These are phyloP conservation scores for Eucalyptus virginea DNA, from an alignment of 345 rosid genomes.

Conservation along the genomic window DNA sequence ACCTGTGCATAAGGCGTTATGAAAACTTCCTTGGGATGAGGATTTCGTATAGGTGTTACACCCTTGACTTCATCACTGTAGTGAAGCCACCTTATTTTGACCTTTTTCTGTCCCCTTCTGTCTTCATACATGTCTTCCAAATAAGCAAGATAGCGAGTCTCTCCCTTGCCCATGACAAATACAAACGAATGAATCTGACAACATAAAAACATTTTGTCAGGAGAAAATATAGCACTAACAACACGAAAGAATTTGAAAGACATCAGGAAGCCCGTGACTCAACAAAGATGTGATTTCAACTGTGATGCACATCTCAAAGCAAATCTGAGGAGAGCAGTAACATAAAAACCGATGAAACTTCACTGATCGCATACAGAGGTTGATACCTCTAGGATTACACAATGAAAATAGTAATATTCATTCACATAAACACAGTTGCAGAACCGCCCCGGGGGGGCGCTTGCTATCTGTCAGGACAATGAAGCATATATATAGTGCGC, in stretches of 20 bases:
- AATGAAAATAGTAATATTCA: neutral
- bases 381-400: neutral
- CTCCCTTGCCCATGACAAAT: conserved; percentile 85
- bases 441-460: neutral
- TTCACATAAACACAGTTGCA: neutral
- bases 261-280: neutral
- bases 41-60: conserved; percentile 47
- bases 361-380: neutral
- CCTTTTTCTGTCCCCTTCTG: conserved; percentile 87
- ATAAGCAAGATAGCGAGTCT: conserved; percentile 72
- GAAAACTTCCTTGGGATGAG: conserved; percentile 90
- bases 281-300: neutral
- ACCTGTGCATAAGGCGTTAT: conserved; percentile 90
- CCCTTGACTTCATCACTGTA: conserved; percentile 84
- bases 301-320: neutral
- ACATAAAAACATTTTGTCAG: neutral
- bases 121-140: conserved; percentile 99
- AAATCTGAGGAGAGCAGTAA: neutral
- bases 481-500: neutral
- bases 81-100: conserved; percentile 98
- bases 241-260: neutral
- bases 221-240: neutral
- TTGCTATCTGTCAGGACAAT: neutral
- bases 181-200: conserved; percentile 83
- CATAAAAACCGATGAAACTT: neutral